phyloP scores from a whole-genome alignment of 2,329 filamentous ascomycete genomes.

The Hypoxylon sp. region DNA sequence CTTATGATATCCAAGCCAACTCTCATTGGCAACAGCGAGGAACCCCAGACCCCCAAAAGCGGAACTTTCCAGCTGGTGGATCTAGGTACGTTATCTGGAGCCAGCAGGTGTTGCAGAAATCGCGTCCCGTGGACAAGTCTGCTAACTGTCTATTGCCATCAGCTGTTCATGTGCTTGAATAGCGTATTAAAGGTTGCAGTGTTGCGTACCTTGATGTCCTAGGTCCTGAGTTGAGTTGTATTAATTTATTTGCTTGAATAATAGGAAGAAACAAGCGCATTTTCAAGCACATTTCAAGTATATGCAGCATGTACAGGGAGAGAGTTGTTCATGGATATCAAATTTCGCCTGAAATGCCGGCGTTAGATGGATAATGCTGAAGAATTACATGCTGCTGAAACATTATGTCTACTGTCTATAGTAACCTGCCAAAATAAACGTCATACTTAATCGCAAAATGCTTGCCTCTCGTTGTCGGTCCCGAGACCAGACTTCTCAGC shows the following conservation, averaged over 20 bases:
- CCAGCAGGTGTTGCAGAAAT: constrained; percentile 16
- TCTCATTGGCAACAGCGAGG: constrained; percentile 22
- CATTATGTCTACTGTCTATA: constrained; percentile 19
- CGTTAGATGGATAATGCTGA: not conserved
- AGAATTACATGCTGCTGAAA: constrained; percentile 14
- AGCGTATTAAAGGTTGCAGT: too few relatives aligned
- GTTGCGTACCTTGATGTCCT: too few relatives aligned
- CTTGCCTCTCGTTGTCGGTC: constrained; percentile 24
- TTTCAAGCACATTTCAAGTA: not conserved
- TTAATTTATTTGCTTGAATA: too few relatives aligned
- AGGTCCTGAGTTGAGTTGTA: too few relatives aligned
- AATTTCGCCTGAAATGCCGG: constrained; percentile 4
- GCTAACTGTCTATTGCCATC: constrained; percentile 7
- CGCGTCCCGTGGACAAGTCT: constrained; percentile 22
- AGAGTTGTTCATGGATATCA: too few relatives aligned
- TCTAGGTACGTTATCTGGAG: too few relatives aligned
- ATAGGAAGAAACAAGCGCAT: too few relatives aligned
- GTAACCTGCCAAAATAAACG: constrained; percentile 20
- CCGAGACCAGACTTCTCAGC: constrained; percentile 31
- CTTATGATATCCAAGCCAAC: constrained; percentile 17
- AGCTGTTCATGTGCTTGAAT: constrained; percentile 16
- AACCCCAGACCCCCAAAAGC: constrained; percentile 21
- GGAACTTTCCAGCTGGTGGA: constrained; percentile 19
- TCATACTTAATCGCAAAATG: constrained; percentile 30
- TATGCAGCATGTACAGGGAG: too few relatives aligned